These are phyloP conservation scores for Candida tammaniensis DNA, from an alignment of 805 yeast genomes.

Conservation along the genomic window DNA sequence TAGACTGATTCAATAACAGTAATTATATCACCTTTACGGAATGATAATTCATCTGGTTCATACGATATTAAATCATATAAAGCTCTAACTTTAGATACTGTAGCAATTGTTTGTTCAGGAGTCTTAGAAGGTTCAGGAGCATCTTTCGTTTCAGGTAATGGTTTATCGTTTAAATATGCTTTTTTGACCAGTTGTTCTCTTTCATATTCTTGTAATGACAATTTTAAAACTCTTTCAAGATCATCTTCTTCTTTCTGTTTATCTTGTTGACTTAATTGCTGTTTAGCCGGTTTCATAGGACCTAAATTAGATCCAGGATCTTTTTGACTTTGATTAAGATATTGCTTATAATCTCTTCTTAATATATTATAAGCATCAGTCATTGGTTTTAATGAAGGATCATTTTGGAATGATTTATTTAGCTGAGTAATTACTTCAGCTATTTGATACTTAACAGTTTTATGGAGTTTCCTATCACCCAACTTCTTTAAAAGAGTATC, in stretches of 20 bases:
- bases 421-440: conserved; percentile 70
- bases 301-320: conserved; percentile 13
- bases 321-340: conserved; percentile 12
- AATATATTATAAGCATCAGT: conserved; percentile 56
- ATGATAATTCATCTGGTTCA: conserved; percentile 86
- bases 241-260: conserved; percentile 66
- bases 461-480: conserved; percentile 58
- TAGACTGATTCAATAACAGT: conserved; percentile 84
- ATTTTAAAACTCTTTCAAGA: conserved; percentile 67
- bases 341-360: conserved; percentile 34
- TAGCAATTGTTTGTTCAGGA: conserved; percentile 35
- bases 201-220: conserved; percentile 66
- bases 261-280: conserved; percentile 43
- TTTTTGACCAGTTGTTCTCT: conserved; percentile 32
- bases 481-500: conserved; percentile 40
- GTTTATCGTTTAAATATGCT: conserved; percentile 27
- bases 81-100: conserved; percentile 72
- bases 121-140: conserved; percentile 5
- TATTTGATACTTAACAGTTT: conserved; percentile 61
- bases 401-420: conserved; percentile 59
- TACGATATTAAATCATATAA: conserved; percentile 74
- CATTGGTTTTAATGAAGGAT: conserved; percentile 75
- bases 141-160: conserved; percentile 29
- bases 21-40: conserved; percentile 82
- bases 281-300: conserved; percentile 62